Percentiles rank a stretch among this genome's conserved stretches.
phyloP scores from a whole-genome alignment of 208 protist genomes.

The Porcisia hertigi region DNA sequence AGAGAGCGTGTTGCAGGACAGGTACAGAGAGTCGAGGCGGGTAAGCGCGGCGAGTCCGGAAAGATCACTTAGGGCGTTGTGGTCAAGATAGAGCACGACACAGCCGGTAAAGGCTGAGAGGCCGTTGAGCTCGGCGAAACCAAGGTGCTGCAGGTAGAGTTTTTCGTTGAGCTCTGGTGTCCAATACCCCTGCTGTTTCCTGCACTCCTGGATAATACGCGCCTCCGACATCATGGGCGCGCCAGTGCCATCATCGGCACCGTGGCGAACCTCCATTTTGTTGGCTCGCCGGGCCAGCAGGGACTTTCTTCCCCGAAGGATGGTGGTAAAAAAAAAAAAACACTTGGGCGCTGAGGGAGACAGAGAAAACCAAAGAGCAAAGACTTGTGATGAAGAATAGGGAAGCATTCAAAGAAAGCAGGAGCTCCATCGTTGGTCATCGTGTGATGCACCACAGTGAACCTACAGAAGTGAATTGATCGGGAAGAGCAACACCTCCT shows the following conservation, averaged over 20 bases:
- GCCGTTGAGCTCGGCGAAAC: conserved; percentile 68
- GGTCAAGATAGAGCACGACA: conserved; percentile 89
- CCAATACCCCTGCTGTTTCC: conserved; percentile 63
- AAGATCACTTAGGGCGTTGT: conserved; percentile 88
- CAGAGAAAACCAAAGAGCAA: not conserved
- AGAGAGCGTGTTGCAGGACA: conserved; percentile 84
- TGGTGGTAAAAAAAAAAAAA: not conserved
- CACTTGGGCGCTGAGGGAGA: not conserved
- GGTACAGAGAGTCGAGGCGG: conserved; percentile 79
- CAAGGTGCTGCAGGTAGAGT: conserved; percentile 92
- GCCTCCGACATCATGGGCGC: conserved; percentile 54
- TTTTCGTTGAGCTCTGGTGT: conserved; percentile 94
- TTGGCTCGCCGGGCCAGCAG: too few species aligned
- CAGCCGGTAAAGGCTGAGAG: conserved; percentile 81
- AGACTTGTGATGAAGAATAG: too few species aligned
- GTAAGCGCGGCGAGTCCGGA: conserved; percentile 64
- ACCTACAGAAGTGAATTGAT: too few species aligned
- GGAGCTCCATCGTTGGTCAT: too few species aligned
- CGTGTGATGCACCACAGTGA: too few species aligned
- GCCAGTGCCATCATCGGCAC: not conserved
- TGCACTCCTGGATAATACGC: conserved; percentile 63
- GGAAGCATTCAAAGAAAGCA: too few species aligned
- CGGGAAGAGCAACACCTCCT: too few species aligned
- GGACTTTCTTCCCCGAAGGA: too few species aligned
- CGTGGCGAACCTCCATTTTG: not conserved